phyloP scores from a whole-genome alignment of 1,284 basidiomycete species.

The Rhizoctonia solani region DNA sequence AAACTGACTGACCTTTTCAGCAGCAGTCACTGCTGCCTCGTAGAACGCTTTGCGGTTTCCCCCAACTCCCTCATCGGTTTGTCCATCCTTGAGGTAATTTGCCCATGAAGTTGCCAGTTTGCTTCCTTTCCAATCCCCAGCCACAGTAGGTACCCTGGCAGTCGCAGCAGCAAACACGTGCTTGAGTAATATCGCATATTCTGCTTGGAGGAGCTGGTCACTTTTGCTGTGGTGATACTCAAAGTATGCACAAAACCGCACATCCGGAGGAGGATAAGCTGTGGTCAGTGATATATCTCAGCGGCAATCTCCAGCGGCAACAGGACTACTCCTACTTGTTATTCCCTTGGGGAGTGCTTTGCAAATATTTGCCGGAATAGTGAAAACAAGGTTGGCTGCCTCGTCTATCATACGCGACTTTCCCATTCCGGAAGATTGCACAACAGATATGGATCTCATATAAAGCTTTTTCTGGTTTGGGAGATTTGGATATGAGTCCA shows the following conservation, averaged over 20 bases:
- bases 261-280: too few species aligned
- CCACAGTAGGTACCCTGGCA: background rate
- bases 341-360: background rate
- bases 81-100: background rate
- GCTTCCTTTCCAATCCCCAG: background rate
- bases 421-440: slow-evolving; percentile 5
- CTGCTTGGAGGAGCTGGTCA: background rate
- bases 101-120: background rate
- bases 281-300: background rate
- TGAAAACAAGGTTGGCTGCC: background rate
- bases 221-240: background rate
- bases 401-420: slow-evolving; percentile 10
- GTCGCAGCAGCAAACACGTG: background rate
- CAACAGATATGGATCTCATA: background rate
- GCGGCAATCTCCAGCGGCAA: background rate
- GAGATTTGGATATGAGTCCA: too few species aligned
- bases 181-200: background rate
- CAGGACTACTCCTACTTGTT: background rate
- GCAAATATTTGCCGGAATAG: background rate
- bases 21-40: background rate
- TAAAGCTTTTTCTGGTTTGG: too few species aligned
- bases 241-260: background rate
- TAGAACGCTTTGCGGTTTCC: background rate
- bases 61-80: background rate
- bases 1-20: background rate